Base-by-base conservation (phyloP, 2,329 filamentous ascomycete species). In the Dryadomyces sulphureus region DNA sequence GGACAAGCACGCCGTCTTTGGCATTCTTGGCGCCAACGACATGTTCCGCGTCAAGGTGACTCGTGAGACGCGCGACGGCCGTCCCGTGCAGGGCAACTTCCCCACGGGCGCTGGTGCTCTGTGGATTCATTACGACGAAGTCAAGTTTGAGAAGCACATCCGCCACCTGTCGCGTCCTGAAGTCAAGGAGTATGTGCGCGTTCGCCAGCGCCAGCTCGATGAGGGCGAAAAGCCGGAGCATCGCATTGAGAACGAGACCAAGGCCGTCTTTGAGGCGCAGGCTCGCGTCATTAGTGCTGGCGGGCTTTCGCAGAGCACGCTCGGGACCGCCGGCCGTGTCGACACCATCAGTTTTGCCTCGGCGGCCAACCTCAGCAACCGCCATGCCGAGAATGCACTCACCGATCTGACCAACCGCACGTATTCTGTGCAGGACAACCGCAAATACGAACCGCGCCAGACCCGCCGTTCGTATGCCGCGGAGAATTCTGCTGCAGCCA, bases 31-130 rank as follows among this genome's bases (percentile, higher is more conserved):
- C 1, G 68, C 69, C 17, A 78, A 78, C 46, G 75, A 79, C 51
- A 79, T 77, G 69, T 80, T 81, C 55, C 64, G 77, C 0, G 74
- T 79, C 45, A 80, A 80, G 56, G 64, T 81, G 0, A 68, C 75
- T 1, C 65, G 72, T 6, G 68, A 77, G 53, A 80, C 76, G 0
- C 69, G 75, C 3, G 75, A 79, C 53, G 77, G 77, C 3, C 69
- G 73, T 0, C 68, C 66, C 25, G 62, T 77, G 1, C 65, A 73
- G 27, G 75, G 73, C 32, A 79, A 80, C 56, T 80, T 78, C 46
- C 77, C 77, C 0, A 58, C 59, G 2, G 76, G 75, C 1, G 71
- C 75, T 1, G 77, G 77, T 12, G 75, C 72, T 1, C 57, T 80
- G 1, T 81, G 77, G 77, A 75, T 81, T 34, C 61, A 69, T 6